These are phyloP conservation scores for Peronospora farinosa DNA, from an alignment of 352 stramenopile species.

Conservation along the genomic window DNA sequence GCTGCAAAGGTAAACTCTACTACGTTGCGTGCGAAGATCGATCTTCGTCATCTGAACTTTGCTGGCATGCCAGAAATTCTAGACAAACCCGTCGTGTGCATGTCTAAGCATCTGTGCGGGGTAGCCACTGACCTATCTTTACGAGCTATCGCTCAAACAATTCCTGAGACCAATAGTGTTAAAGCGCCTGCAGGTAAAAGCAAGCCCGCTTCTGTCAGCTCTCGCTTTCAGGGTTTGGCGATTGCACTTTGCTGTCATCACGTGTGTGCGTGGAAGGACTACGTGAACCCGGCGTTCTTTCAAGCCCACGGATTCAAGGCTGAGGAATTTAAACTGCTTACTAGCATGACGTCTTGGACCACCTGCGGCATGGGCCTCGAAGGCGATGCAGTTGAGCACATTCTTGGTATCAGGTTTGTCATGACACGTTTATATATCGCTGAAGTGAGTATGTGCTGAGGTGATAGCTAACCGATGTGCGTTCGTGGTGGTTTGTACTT, in stretches of 20 bases:
- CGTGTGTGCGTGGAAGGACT: constrained; percentile 67
- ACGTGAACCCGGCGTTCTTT: constrained; percentile 62
- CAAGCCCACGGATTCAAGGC: constrained; percentile 43
- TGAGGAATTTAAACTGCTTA: constrained; percentile 54
- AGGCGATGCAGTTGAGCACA: constrained; percentile 55
- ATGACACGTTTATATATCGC: constrained; percentile 1
- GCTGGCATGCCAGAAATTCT: constrained; percentile 49
- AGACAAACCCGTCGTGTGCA: constrained; percentile 54
- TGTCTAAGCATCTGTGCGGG: constrained; percentile 83
- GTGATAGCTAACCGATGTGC: not conserved
- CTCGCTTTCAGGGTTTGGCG: constrained; percentile 48
- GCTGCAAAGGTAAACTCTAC: constrained; percentile 21
- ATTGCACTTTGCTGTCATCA: constrained; percentile 81
- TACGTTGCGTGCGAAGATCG: constrained; percentile 69
- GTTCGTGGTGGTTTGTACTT: not conserved
- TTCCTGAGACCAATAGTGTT: constrained; percentile 18
- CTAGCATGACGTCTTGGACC: constrained; percentile 71
- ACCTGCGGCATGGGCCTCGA: constrained; percentile 68
- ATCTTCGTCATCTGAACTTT: constrained; percentile 81
- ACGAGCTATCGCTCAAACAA: constrained; percentile 52
- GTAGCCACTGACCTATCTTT: constrained; percentile 78
- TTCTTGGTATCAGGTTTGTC: constrained; percentile 60
- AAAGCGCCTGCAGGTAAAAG: constrained; percentile 3
- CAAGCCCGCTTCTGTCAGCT: constrained; percentile 17
- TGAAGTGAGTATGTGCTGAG: not conserved